Evolutionary conservation across 805 yeast species (phyloP).

Genomic region (Wickerhamomyces chambardii): DNA sequence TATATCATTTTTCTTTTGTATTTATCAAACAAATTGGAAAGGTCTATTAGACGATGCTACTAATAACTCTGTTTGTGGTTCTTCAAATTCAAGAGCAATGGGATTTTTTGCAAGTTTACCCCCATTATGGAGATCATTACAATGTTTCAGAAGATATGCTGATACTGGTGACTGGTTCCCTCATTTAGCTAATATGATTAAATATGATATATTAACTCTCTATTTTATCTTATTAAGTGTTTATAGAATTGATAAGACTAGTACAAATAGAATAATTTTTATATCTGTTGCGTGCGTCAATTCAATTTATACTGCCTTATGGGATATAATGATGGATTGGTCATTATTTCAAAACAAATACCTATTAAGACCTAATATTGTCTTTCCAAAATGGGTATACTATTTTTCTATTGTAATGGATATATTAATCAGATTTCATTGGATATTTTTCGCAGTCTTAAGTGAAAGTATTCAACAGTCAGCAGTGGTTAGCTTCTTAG

Average conservation of each 20-base stretch:
- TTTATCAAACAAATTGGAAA: slow-evolving; percentile 67
- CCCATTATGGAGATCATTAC: slow-evolving; percentile 82
- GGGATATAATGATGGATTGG: slow-evolving; percentile 98
- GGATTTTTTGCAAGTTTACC: slow-evolving; percentile 86
- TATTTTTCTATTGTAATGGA: slow-evolving; percentile 70
- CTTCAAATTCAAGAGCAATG: slow-evolving; percentile 63
- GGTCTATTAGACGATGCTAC: slow-evolving; percentile 34
- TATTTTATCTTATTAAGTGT: slow-evolving; percentile 70
- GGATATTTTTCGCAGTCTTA: slow-evolving; percentile 85
- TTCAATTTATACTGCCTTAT: slow-evolving; percentile 55
- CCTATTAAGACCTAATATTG: slow-evolving; percentile 64
- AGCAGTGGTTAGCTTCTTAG: slow-evolving; percentile 74
- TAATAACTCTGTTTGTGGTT: slow-evolving; percentile 50
- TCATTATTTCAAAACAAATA: slow-evolving; percentile 66
- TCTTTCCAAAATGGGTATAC: slow-evolving; percentile 52
- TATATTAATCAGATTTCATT: slow-evolving; percentile 72
- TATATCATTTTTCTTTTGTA: slow-evolving; percentile 76
- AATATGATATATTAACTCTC: slow-evolving; percentile 57
- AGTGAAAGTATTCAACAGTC: slow-evolving; percentile 75
- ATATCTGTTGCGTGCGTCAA: slow-evolving; percentile 70
- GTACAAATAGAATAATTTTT: slow-evolving; percentile 39
- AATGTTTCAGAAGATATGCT: slow-evolving; percentile 82
- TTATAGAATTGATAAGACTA: slow-evolving; percentile 52
- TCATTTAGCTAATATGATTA: slow-evolving; percentile 81
- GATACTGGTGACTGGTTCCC: slow-evolving; percentile 97